Conservation (phyloP, 352 stramenopile species). For the Pythium periplocum region DNA sequence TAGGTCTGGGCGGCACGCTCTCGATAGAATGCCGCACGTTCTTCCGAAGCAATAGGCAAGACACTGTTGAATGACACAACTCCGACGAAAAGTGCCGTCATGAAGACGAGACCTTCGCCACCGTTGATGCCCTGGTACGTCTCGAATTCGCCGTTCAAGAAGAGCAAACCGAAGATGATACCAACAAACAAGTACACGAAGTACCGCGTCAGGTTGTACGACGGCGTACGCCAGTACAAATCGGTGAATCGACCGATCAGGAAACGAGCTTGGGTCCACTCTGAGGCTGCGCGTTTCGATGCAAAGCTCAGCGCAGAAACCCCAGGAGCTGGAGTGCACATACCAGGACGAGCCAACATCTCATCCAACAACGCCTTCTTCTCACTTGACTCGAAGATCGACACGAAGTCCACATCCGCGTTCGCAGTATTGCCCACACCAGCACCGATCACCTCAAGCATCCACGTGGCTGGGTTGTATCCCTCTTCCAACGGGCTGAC, state of each 20-base stretch:
- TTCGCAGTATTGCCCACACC: constrained; percentile 25
- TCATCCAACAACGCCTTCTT: constrained; percentile 13
- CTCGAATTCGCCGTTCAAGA: constrained; percentile 31
- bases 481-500: constrained; percentile 33
- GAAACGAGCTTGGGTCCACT: constrained; percentile 25
- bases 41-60: constrained; percentile 64
- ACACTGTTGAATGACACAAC: constrained; percentile 70
- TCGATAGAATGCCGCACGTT: constrained; percentile 69
- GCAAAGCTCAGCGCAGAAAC: constrained; percentile 23
- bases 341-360: constrained; percentile 9
- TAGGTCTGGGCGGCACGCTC: too few species aligned
- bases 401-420: constrained; percentile 3
- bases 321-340: constrained; percentile 12
- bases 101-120: constrained; percentile 78
- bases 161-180: constrained; percentile 57
- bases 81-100: constrained; percentile 78
- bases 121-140: constrained; percentile 47
- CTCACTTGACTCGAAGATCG: constrained; percentile 17
- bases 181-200: constrained; percentile 49
- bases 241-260: constrained; percentile 31
- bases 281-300: constrained; percentile 26
- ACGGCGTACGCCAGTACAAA: constrained; percentile 54
- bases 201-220: constrained; percentile 79
- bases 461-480: constrained; percentile 89
- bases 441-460: constrained; percentile 29